Conservation (phyloP, 73 alveolate genomes). For the Blepharisma japonicum region DNA sequence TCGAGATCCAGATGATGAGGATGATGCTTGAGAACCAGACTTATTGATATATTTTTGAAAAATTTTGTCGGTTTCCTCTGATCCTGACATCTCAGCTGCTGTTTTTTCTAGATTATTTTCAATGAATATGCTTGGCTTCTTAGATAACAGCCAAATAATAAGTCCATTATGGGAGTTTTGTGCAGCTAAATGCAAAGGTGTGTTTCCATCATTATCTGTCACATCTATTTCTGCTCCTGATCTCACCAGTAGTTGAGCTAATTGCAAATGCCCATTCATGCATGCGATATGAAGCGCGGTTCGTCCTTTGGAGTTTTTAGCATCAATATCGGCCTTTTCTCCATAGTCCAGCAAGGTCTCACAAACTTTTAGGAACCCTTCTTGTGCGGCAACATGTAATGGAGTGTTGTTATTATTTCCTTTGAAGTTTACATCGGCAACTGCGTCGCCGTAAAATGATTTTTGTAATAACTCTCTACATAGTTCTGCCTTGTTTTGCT, state of each 20-base stretch:
- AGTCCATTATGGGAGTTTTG: neutral
- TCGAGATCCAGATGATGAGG: neutral
- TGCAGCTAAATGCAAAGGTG: slow-evolving; percentile 18
- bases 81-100: neutral
- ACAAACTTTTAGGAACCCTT: slow-evolving; percentile 7
- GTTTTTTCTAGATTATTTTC: slow-evolving; percentile 10
- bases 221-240: slow-evolving; percentile 28
- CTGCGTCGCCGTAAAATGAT: neutral
- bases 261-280: neutral
- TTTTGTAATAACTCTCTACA: neutral
- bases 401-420: neutral
- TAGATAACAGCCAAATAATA: neutral
- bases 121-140: neutral
- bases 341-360: neutral
- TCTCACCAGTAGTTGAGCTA: neutral
- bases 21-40: neutral
- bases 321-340: neutral
- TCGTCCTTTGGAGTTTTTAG: neutral
- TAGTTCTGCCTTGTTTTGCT: neutral
- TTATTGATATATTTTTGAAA: neutral
- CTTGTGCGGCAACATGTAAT: slow-evolving; percentile 3
- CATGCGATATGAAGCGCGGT: slow-evolving; percentile 14
- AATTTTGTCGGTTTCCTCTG: neutral
- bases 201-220: slow-evolving; percentile 1
- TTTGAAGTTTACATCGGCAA: neutral